Evolutionary conservation across 2,329 filamentous ascomycete genomes (phyloP).

Genomic region (Pyricularia sp.): DNA sequence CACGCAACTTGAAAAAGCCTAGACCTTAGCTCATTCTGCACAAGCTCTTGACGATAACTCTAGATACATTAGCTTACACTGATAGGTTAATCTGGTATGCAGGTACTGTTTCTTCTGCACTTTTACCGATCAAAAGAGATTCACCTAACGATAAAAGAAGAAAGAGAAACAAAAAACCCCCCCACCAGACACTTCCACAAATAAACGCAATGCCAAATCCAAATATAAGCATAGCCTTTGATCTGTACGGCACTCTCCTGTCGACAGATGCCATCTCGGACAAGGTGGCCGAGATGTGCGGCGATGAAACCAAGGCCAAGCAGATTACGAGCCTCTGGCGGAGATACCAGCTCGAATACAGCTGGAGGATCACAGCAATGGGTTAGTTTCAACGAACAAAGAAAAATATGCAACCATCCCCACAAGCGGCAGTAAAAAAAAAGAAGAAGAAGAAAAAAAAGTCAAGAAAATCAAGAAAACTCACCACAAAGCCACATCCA

Average conservation of each 20-base stretch:
- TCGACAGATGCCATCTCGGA: constrained; percentile 56
- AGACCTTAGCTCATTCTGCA: background rate
- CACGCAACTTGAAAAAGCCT: background rate
- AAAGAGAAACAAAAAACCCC: background rate
- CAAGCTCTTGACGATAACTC: background rate
- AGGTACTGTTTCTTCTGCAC: background rate
- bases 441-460: background rate
- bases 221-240: constrained; percentile 50
- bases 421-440: background rate
- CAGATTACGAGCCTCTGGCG: constrained; percentile 49
- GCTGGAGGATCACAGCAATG: constrained; percentile 66
- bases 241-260: constrained; percentile 62
- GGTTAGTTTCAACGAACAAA: constrained; percentile 29
- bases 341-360: constrained; percentile 63
- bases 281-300: constrained; percentile 44
- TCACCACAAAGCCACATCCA: constrained; percentile 3
- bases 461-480: too few relatives aligned
- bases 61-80: background rate
- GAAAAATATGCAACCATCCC: background rate
- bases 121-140: background rate
- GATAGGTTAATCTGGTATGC: too few relatives aligned
- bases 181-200: background rate
- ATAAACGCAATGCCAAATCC: constrained; percentile 14
- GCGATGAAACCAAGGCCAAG: constrained; percentile 34
- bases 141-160: background rate